Percentiles rank a stretch among this genome's conserved stretches.
phyloP scores from a whole-genome alignment of 2,329 filamentous ascomycete species.

The Elsinoe arachidis region DNA sequence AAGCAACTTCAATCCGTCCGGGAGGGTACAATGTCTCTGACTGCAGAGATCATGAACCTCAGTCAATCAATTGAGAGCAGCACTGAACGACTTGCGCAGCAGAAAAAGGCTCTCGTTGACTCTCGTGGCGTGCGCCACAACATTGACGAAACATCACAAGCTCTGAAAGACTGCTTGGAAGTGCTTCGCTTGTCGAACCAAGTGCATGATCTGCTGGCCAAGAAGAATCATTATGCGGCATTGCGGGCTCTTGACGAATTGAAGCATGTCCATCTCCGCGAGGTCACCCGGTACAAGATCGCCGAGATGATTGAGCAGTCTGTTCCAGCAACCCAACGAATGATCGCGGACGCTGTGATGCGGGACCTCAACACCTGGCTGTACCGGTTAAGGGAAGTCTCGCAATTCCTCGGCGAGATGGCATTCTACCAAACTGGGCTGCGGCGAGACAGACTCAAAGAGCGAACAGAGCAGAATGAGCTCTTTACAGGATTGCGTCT shows the following conservation, averaged over 20 bases:
- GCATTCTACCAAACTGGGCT: slow-evolving; percentile 94
- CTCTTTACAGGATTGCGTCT: slow-evolving; percentile 78
- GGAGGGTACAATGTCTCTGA: slow-evolving; percentile 80
- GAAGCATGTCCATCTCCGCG: slow-evolving; percentile 91
- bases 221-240: slow-evolving; percentile 93
- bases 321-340: slow-evolving; percentile 82
- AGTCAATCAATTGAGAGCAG: slow-evolving; percentile 93
- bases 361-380: slow-evolving; percentile 94
- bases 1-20: slow-evolving; percentile 88
- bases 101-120: slow-evolving; percentile 90
- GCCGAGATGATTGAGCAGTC: slow-evolving; percentile 94
- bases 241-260: slow-evolving; percentile 89
- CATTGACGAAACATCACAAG: slow-evolving; percentile 84
- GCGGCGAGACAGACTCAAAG: slow-evolving; percentile 71
- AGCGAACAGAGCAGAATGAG: slow-evolving; percentile 65
- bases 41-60: slow-evolving; percentile 80
- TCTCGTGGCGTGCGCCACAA: slow-evolving; percentile 89
- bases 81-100: slow-evolving; percentile 85
- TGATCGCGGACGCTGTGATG: slow-evolving; percentile 96
- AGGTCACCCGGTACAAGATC: slow-evolving; percentile 88
- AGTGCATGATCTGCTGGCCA: slow-evolving; percentile 80
- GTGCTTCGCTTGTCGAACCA: slow-evolving; percentile 89
- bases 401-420: slow-evolving; percentile 90
- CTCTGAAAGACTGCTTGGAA: slow-evolving; percentile 81
- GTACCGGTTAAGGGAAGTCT: slow-evolving; percentile 88